Conservation (phyloP, 495 filamentous ascomycete genomes). For the Tuber microsphaerosporum region DNA sequence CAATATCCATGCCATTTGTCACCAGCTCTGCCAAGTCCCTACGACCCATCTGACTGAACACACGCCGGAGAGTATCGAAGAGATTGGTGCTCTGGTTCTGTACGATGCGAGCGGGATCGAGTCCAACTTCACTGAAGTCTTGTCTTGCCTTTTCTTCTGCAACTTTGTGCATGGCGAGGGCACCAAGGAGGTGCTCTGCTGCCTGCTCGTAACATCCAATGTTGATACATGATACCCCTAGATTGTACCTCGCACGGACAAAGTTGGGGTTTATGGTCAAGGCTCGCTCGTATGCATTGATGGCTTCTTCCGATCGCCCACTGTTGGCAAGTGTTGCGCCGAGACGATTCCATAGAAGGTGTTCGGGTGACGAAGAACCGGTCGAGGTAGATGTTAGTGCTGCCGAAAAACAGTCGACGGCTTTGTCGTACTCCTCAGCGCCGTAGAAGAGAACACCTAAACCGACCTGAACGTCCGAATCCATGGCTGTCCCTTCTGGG, state of each 20-base stretch:
- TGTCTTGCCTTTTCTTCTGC: slow-evolving; percentile 82
- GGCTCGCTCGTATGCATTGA: slow-evolving; percentile 90
- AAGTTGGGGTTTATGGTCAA: slow-evolving; percentile 86
- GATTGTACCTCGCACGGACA: slow-evolving; percentile 91
- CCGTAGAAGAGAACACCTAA: slow-evolving; percentile 97
- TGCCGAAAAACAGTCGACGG: slow-evolving; percentile 93
- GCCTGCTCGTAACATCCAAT: slow-evolving; percentile 91
- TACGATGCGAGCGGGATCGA: slow-evolving; percentile 45
- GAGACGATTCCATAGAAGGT: slow-evolving; percentile 95
- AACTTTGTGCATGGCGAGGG: slow-evolving; percentile 91
- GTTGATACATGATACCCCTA: slow-evolving; percentile 94
- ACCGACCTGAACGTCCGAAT: slow-evolving; percentile 96
- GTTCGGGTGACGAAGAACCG: slow-evolving; percentile 61
- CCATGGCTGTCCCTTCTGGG: slow-evolving; percentile 81
- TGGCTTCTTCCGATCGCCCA: slow-evolving; percentile 86
- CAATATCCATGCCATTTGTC: slow-evolving; percentile 80
- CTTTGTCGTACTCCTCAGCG: slow-evolving; percentile 94
- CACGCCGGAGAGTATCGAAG: slow-evolving; percentile 83
- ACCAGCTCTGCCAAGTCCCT: slow-evolving; percentile 82
- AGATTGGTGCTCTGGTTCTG: slow-evolving; percentile 96
- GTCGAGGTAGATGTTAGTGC: slow-evolving; percentile 52
- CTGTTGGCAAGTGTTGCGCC: slow-evolving; percentile 94
- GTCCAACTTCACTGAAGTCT: slow-evolving; percentile 59
- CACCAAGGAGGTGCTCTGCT: slow-evolving; percentile 87
- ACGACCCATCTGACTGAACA: slow-evolving; percentile 89